Percentiles rank a stretch among this genome's conserved stretches.
Evolutionary conservation across 768 basidiomycete genomes (phyloP).

Genomic region (Cystobasidium tubakii): DNA sequence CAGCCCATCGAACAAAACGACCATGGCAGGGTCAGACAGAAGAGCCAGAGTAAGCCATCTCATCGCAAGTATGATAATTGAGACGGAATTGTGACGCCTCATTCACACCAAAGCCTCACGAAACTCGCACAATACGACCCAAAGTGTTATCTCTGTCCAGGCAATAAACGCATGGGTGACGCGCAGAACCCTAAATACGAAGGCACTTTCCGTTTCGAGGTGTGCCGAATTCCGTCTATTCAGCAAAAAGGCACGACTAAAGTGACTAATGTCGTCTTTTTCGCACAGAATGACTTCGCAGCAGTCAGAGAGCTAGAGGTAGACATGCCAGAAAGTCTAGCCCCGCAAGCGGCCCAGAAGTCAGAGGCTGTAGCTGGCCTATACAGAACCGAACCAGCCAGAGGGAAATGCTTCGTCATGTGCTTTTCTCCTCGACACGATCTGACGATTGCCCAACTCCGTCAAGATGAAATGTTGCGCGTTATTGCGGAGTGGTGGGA

Average conservation of each 20-base stretch:
- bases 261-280: no score
- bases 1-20: conserved; percentile 73
- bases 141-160: conserved; percentile 69
- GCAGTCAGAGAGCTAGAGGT: conserved; percentile 40
- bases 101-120: background rate
- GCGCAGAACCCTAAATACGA: conserved; percentile 62
- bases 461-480: conserved; percentile 56
- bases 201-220: conserved; percentile 56
- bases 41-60: conserved; percentile 53
- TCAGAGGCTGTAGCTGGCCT: conserved; percentile 34
- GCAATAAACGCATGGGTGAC: conserved; percentile 70
- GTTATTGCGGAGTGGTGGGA: conserved; percentile 71
- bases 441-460: conserved; percentile 68
- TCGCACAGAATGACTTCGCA: conserved; percentile 44
- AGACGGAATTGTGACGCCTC: no score
- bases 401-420: conserved; percentile 80
- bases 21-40: conserved; percentile 89
- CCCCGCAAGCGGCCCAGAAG: background rate
- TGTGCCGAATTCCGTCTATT: conserved; percentile 30
- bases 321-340: conserved; percentile 25
- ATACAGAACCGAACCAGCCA: conserved; percentile 58
- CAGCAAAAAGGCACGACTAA: no score
- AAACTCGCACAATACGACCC: conserved; percentile 63
- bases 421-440: conserved; percentile 82
- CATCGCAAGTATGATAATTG: background rate